Conservation (phyloP, 192 early-diverging fungal genomes). For the Mortierella alpina region DNA sequence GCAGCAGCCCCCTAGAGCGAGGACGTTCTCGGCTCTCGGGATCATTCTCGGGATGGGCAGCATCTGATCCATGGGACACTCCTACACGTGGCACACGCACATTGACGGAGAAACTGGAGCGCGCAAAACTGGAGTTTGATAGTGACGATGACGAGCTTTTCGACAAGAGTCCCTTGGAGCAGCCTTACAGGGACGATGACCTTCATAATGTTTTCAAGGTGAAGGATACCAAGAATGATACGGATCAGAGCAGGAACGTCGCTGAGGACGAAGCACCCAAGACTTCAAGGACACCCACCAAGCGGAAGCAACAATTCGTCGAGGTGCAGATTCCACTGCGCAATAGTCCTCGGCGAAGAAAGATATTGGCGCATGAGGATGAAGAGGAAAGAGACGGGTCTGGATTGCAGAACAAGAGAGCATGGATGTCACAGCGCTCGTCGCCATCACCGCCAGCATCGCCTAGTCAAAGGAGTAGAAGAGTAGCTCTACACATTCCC, state of each 20-base stretch:
- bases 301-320: slow-evolving; percentile 11
- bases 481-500: background rate
- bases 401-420: no score
- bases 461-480: slow-evolving; percentile 17
- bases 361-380: no score
- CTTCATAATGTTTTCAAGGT: background rate
- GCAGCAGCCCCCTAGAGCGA: slow-evolving; percentile 2
- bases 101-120: slow-evolving; percentile 17
- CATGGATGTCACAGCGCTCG: background rate
- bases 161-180: no score
- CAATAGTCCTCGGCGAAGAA: slow-evolving; percentile 4
- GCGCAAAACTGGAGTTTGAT: slow-evolving; percentile 23
- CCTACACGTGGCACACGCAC: slow-evolving; percentile 15
- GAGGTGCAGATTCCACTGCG: background rate
- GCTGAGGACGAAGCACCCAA: background rate
- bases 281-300: background rate
- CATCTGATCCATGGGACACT: slow-evolving; percentile 14
- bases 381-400: background rate
- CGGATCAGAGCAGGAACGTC: background rate
- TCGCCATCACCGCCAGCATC: slow-evolving; percentile 12
- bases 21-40: slow-evolving; percentile 15
- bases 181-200: background rate
- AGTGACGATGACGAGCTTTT: background rate
- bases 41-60: slow-evolving; percentile 1
- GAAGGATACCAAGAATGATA: background rate